Evolutionary conservation across 2,329 filamentous ascomycete genomes (phyloP), one percentile per base, ranked within the genome.

Genomic region (Huntiella abstrusa): DNA sequence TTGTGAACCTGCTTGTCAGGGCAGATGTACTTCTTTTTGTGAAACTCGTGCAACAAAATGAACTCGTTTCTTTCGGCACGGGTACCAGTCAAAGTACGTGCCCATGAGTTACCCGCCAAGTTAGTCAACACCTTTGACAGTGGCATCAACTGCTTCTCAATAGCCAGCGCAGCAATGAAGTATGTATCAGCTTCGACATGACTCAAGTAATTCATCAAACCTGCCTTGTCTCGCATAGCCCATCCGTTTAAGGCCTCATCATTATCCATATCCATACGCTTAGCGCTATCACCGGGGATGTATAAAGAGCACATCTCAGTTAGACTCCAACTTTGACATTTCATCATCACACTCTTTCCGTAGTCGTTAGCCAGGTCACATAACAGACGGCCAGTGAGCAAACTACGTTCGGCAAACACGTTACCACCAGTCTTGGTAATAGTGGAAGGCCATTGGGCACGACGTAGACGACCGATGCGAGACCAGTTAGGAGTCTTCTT

Each of bases 1-100:
- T 80, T 86, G 55, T 83, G 85, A 40, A 71, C 80, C 53, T 85
- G 78, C 64, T 98, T 98, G 65, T 98, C 92, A 0, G 91, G 91
- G 58, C 86, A 95, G 51, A 98, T 95, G 59, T 93, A 98, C 62
- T 95, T 96, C 63, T 91, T 95, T 52, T 82, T 80, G 59, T 95
- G 75, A 58, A 98, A 98, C 57, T 96, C 88, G 55, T 98, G 91
- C 4, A 98, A 73, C 58, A 98, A 58, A 84, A 98, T 98, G 70
- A 94, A 98, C 64, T 98, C 91, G 63, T 98, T 98, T 33, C 91
- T 83, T 65, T 98, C 91, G 6, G 91, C 91, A 58, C 91, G 80
- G 15, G 91, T 98, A 61, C 91, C 91, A 34, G 85, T 95, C 36
- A 98, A 67, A 2, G 91, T 98, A 58, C 91, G 78, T 46, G 88